Base-by-base conservation (phyloP, 768 basidiomycete genomes). In the Podaxis sp. region DNA sequence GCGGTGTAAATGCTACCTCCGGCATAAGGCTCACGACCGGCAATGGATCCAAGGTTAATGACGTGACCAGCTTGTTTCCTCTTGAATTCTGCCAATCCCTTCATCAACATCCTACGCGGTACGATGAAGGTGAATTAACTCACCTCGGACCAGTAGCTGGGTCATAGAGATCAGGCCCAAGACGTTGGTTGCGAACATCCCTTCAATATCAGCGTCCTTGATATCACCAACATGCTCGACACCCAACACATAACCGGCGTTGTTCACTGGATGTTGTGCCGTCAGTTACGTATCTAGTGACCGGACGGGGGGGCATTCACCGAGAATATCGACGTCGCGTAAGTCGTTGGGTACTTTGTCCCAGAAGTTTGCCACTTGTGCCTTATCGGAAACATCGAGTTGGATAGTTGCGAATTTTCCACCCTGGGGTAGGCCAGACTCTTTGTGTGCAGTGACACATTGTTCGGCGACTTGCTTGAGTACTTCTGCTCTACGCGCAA, bases 11-110 rank as follows among this genome's bases (percentile, higher is more conserved):
- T 91, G 65, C 89, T 84, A 7, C 96, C 97, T 30, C 95, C 96
- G 12, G 87, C 86, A 70, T 99, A 99, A 4, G 96, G 73, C 70
- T 95, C 95, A 8, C 82, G 78, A 54, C 92, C 95, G 12, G 97
- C 96, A 63, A 99, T 85, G 11, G 95, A 96, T 7, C 97, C 96
- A 55, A 99, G 79, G 75, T 97, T 96, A 78, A 99, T 98, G 68
- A 99, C 80, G 77, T 96, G 95, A 0, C 94, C 93, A 3, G 85
- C 77, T 69, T 89, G 85, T 71, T 83, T 88, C 59, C 77, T 81
- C 72, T 90, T 93, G 80, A 95, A 93, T 63, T 90, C 92, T 92
- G 68, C 5, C n/a, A 24, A 4, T 51, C 24, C 22, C 22, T 49
- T 28, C 49, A 28, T 24, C 22, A 24, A 49, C 2, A 3, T n/a